Evolutionary conservation across 2,329 filamentous ascomycete species (phyloP).

Genomic region (Grosmannia serpens): DNA sequence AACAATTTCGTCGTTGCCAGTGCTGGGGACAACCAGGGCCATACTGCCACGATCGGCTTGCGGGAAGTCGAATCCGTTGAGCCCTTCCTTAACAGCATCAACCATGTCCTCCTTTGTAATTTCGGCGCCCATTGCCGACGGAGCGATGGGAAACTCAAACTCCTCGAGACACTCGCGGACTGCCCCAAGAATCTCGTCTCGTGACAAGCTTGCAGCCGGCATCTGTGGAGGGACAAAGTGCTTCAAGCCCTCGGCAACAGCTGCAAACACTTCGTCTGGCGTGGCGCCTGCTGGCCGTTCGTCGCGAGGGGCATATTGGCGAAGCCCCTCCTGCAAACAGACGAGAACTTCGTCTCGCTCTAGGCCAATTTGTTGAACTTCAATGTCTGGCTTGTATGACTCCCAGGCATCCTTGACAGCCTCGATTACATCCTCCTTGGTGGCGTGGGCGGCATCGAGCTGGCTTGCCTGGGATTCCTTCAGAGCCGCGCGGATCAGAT

Average conservation of each 20-base stretch:
- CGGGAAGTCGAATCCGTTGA: slow-evolving; percentile 38
- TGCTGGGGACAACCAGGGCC: slow-evolving; percentile 15
- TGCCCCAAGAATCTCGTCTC: slow-evolving; percentile 72
- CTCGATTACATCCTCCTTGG: slow-evolving; percentile 72
- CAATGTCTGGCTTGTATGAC: slow-evolving; percentile 85
- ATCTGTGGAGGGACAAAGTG: slow-evolving; percentile 66
- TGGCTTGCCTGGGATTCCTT: slow-evolving; percentile 45
- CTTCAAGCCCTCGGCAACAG: slow-evolving; percentile 75
- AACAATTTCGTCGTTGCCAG: slow-evolving; percentile 36
- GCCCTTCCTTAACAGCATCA: slow-evolving; percentile 50
- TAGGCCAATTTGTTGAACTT: slow-evolving; percentile 79
- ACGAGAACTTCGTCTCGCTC: slow-evolving; percentile 83
- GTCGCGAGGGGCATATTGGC: slow-evolving; percentile 53
- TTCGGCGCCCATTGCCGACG: slow-evolving; percentile 40
- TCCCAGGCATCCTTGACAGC: slow-evolving; percentile 89
- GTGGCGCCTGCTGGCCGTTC: slow-evolving; percentile 50
- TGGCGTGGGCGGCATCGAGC: slow-evolving; percentile 39
- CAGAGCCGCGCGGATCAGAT: slow-evolving; percentile 66
- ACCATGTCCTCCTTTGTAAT: slow-evolving; percentile 52
- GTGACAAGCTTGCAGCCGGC: slow-evolving; percentile 52
- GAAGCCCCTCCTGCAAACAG: slow-evolving; percentile 75
- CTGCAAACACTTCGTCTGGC: slow-evolving; percentile 73
- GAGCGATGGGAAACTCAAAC: slow-evolving; percentile 61
- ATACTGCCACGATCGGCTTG: slow-evolving; percentile 11
- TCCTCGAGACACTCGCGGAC: slow-evolving; percentile 81